Percentiles rank a stretch among this genome's conserved stretches.
Evolutionary conservation across 139 green algal species (phyloP).

Genomic region (Edaphochlamys debaryana): DNA sequence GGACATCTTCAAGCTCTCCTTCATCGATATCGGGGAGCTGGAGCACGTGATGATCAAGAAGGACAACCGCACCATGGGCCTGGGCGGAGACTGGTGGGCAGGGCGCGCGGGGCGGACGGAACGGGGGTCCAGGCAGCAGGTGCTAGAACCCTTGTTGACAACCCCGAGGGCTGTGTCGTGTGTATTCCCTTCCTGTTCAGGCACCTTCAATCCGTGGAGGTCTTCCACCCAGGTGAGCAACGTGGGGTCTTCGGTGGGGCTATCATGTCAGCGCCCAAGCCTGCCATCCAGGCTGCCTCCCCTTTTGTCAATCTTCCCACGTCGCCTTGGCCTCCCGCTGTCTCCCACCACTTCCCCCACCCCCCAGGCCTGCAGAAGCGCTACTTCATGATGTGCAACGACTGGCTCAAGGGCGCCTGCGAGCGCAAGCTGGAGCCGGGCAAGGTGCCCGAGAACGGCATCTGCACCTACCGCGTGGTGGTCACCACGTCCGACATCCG

Average conservation of each 20-base stretch:
- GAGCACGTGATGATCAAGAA: constrained; percentile 55
- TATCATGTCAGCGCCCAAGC: too few species aligned
- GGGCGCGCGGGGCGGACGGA: too few species aligned
- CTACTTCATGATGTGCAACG: constrained; percentile 62
- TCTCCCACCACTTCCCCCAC: too few species aligned
- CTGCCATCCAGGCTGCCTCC: too few species aligned
- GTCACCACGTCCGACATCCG: constrained; percentile 59
- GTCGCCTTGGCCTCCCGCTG: too few species aligned
- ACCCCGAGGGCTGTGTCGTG: too few species aligned
- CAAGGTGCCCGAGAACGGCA: constrained; percentile 48
- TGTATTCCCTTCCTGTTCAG: too few species aligned
- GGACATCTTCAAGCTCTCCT: constrained; percentile 60
- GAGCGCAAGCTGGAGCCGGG: constrained; percentile 52
- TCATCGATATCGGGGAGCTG: constrained; percentile 59
- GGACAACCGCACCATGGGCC: constrained; percentile 44
- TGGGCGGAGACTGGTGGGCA: constrained; percentile 65
- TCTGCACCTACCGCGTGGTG: constrained; percentile 59
- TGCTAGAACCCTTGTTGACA: constrained; percentile 36
- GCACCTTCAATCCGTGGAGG: constrained; percentile 49
- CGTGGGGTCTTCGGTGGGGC: not conserved
- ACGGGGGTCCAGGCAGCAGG: too few species aligned
- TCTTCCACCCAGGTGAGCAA: constrained; percentile 59
- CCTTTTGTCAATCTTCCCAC: too few species aligned
- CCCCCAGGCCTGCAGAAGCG: constrained; percentile 56
- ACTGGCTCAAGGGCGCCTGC: constrained; percentile 66